These are phyloP conservation scores for Cetraspora pellucida DNA, from an alignment of 192 early-diverging fungal species.

Conservation along the genomic window DNA sequence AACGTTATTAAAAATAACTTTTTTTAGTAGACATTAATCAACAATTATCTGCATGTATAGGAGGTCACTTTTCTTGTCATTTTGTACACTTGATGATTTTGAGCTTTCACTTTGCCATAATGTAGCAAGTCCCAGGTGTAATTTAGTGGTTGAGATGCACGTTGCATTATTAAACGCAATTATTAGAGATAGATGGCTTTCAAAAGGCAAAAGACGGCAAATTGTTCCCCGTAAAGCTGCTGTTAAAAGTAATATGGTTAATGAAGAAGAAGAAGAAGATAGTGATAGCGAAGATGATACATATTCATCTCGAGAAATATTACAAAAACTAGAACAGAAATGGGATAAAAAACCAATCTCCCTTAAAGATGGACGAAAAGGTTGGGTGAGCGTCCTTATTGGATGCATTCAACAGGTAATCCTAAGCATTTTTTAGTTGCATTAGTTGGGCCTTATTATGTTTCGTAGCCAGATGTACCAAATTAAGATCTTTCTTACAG, in stretches of 20 bases:
- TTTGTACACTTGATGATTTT: slow-evolving; percentile 9
- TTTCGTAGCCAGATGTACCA: neutral
- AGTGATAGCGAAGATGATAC: neutral
- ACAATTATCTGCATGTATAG: neutral
- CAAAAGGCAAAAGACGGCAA: slow-evolving; percentile 15
- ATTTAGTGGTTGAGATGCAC: slow-evolving; percentile 7
- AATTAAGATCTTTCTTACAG: slow-evolving; percentile 30
- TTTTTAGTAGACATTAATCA: slow-evolving; percentile 36
- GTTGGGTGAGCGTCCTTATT: slow-evolving; percentile 51
- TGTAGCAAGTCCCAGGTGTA: neutral
- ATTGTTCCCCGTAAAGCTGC: neutral
- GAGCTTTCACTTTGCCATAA: slow-evolving; percentile 2
- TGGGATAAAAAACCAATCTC: slow-evolving; percentile 50
- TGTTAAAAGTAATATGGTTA: neutral
- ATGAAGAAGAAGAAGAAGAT: neutral
- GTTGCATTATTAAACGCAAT: slow-evolving; percentile 9
- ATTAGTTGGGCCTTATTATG: neutral
- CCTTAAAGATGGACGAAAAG: slow-evolving; percentile 39
- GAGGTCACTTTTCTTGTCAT: slow-evolving; percentile 7
- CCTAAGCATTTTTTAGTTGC: neutral
- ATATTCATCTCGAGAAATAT: slow-evolving; percentile 36
- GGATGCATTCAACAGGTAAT: slow-evolving; percentile 57
- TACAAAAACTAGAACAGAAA: slow-evolving; percentile 43
- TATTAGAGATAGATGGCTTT: slow-evolving; percentile 6
- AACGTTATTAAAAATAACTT: neutral